These are phyloP conservation scores for Eucalyptus coolabah DNA, from an alignment of 345 rosid genomes.

Conservation along the genomic window DNA sequence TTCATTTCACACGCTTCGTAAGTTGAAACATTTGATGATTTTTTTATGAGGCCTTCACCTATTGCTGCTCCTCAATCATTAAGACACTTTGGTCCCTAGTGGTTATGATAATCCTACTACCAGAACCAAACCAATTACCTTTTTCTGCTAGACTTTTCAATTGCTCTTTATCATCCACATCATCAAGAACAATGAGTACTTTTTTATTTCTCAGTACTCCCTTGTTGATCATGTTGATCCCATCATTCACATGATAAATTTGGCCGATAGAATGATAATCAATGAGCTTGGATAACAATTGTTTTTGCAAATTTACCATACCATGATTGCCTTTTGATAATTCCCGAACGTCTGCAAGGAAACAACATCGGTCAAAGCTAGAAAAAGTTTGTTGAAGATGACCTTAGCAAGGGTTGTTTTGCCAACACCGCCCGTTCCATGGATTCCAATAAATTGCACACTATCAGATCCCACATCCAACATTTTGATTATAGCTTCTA, in stretches of 20 bases:
- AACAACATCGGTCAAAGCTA: too few species aligned
- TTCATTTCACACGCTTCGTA: rapidly evolving
- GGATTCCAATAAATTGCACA: rapidly evolving
- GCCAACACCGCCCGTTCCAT: too few species aligned
- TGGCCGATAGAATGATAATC: not conserved
- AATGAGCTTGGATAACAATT: too few species aligned
- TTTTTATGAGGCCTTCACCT: too few species aligned
- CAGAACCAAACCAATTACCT: not conserved
- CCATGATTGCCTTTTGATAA: rapidly evolving
- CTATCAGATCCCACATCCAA: too few species aligned
- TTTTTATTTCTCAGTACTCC: not conserved
- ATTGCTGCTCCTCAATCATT: not conserved
- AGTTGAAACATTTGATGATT: rapidly evolving
- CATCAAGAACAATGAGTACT: not conserved
- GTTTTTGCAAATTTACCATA: too few species aligned
- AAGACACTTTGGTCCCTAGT: not conserved
- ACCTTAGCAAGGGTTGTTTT: too few species aligned
- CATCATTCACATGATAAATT: rapidly evolving
- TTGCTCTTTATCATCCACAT: not conserved
- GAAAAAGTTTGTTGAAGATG: too few species aligned
- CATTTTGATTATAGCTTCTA: too few species aligned
- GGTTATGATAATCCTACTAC: not conserved
- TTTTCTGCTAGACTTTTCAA: rapidly evolving
- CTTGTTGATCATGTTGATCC: not conserved
- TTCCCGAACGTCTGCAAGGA: rapidly evolving